Evolutionary conservation across 257 asterid species (phyloP), one percentile per base, ranked within the genome.

Genomic region (Salvia splendens): DNA sequence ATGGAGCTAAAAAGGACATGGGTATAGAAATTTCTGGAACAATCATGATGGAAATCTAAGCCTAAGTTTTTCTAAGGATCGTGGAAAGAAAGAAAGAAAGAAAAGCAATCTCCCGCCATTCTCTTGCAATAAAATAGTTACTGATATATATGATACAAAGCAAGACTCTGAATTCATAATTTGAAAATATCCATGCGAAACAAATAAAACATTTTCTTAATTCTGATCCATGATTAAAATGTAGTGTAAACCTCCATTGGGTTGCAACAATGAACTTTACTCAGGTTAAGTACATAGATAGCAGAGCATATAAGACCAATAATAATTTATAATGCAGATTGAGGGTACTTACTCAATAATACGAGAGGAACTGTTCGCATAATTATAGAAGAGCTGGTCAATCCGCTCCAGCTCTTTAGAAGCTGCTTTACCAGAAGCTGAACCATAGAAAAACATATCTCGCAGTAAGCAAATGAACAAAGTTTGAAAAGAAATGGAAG

Each of bases 401-500:
- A 85, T 77, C 12, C 85, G 79, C 60, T 75, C 86, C 72, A 70
- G 72, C 70, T 75, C 83, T 83, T 83, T 91, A n/a, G 88, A 51
- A 51, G 81, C 74, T 69, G 84, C 79, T 81, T 82, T 91, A 55
- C 88, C 79, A 49, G 95, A 85, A 54, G 88, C 96, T 91, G 84
- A 47, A 78, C 64, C 61, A 38, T 68, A 70, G 51, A 3, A 48
- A 48, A 64, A 70, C 53, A 76, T 12, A 40, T 53, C 65, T 12
- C 6, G 63, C 32, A 71, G 46, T 51, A 11, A 55, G 48, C 61
- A 48, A 65, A 33, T 36, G 70, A 48, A 67, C 40, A 56, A 20
- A 16, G 12, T 30, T 4, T 11, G 15, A 54, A 48, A 28, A 5
- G 35, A 61, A 5, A 50, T 4, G 3, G 43, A 57, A 49, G 53